Percentiles rank a stretch among this genome's conserved stretches.
phyloP scores from a whole-genome alignment of 2,329 filamentous ascomycete species.

The Talaromyces sp. region DNA sequence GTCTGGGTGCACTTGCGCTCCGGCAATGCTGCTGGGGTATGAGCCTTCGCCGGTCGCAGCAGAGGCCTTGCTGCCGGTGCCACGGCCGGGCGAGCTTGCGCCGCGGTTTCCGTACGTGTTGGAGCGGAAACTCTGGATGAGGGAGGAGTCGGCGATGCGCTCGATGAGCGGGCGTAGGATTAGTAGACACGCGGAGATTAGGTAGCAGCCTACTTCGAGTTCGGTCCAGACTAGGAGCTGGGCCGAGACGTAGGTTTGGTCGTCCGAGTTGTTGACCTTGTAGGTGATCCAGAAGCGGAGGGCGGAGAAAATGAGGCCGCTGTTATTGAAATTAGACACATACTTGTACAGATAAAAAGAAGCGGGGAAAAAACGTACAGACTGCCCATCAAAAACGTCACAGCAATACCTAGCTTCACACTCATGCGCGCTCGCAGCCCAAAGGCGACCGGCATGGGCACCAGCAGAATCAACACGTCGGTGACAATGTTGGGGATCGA shows the following conservation, averaged over 20 bases:
- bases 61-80: background rate
- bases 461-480: background rate
- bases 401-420: background rate
- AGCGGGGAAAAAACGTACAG: background rate
- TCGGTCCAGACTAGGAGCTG: background rate
- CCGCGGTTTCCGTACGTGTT: background rate
- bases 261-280: background rate
- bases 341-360: background rate
- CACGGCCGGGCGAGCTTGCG: background rate
- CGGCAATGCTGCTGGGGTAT: background rate
- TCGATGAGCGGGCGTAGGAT: background rate
- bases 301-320: background rate
- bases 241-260: background rate
- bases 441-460: background rate
- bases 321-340: background rate
- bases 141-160: background rate
- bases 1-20: background rate
- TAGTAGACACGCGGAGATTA: background rate
- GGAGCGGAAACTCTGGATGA: background rate
- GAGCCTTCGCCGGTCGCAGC: background rate
- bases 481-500: background rate
- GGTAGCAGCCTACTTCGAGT: background rate
- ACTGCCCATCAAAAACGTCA: background rate
- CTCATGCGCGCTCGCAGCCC: background rate
- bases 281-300: background rate